A percentile compares a stretch with the other conserved stretches of the same genome.
Conservation (phyloP, 1,284 basidiomycete species). For the Kalmanozyma brasiliensis region DNA sequence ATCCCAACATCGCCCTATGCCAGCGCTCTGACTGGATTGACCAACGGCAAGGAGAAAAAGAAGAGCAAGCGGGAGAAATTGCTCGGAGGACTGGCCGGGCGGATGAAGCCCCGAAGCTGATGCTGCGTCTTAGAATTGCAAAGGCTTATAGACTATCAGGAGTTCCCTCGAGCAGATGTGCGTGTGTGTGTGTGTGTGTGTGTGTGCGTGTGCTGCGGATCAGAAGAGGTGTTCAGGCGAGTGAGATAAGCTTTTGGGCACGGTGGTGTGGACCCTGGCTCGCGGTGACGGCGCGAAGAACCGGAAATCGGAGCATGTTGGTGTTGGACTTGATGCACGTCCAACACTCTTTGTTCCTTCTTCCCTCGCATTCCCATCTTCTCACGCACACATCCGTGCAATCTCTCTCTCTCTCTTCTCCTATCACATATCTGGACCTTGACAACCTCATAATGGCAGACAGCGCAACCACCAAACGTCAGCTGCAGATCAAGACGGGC, state of each 20-base stretch:
- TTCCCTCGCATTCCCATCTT: neutral
- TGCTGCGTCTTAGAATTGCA: neutral
- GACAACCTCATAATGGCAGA: slow-evolving; percentile 12
- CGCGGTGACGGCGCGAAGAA: no score
- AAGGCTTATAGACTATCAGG: no score
- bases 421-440: neutral
- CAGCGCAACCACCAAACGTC: slow-evolving; percentile 39
- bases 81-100: slow-evolving; percentile 20
- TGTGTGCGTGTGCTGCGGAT: no score
- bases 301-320: slow-evolving; percentile 4
- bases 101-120: slow-evolving; percentile 29
- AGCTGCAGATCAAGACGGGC: slow-evolving; percentile 57
- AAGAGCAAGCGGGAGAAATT: slow-evolving; percentile 13
- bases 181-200: no score
- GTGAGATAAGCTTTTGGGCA: no score
- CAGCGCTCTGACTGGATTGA: slow-evolving; percentile 13
- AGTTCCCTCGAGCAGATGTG: no score
- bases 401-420: neutral
- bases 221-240: no score
- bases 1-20: slow-evolving; percentile 37
- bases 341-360: neutral
- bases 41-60: slow-evolving; percentile 13
- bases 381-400: no score
- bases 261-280: neutral
- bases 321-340: slow-evolving; percentile 5